Conservation (phyloP, 192 early-diverging fungal genomes). For the Geranomyces variabilis region DNA sequence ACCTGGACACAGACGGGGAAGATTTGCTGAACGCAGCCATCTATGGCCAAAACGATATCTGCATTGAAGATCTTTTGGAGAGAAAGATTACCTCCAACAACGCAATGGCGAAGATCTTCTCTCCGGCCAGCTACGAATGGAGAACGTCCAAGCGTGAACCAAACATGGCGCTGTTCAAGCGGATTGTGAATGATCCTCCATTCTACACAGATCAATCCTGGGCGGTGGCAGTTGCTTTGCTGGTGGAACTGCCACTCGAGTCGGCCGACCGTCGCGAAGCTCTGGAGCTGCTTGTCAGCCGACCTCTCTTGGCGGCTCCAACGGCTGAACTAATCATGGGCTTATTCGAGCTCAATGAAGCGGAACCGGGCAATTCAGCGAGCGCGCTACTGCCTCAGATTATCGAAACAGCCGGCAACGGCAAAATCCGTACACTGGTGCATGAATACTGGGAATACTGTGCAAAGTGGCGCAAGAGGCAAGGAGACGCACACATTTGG, state of each 20-base stretch:
- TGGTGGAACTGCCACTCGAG: background rate
- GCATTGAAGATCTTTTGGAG: background rate
- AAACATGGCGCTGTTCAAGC: conserved; percentile 6
- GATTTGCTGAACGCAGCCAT: background rate
- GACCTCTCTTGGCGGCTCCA: background rate
- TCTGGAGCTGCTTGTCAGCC: background rate
- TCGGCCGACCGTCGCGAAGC: background rate
- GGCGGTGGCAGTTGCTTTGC: background rate
- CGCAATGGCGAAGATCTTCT: background rate
- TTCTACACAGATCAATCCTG: conserved; percentile 1
- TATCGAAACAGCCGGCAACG: background rate
- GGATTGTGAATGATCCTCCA: background rate
- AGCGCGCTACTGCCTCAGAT: background rate
- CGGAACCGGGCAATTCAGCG: conserved; percentile 1
- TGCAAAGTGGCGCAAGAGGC: too few relatives aligned
- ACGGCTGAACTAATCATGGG: background rate
- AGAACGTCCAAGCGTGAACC: background rate
- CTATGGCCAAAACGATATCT: background rate
- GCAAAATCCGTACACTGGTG: background rate
- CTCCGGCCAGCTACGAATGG: too few relatives aligned
- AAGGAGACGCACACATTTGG: too few relatives aligned
- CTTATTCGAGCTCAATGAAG: background rate
- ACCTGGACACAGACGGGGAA: background rate
- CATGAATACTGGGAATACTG: background rate
- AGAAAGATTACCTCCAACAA: background rate